A percentile compares a stretch with the other conserved stretches of the same genome.
Conservation (phyloP, 129 eudicot genomes). For the Flaveria linearis region DNA sequence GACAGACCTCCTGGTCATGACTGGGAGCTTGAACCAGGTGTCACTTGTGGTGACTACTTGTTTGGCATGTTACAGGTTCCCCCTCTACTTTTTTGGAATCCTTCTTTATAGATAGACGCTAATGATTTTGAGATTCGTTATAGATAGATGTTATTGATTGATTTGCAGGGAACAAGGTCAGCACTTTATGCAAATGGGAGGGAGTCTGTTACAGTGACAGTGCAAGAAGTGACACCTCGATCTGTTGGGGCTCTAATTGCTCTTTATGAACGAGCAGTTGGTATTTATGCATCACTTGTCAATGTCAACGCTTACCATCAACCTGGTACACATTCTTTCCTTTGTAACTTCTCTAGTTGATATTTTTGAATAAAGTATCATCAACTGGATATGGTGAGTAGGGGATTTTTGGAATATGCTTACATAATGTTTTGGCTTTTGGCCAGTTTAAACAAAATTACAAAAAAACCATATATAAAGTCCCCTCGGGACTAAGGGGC, state of each 20-base stretch:
- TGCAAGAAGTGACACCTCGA: constrained; percentile 90
- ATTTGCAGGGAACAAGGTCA: constrained; percentile 83
- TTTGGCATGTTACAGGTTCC: constrained; percentile 93
- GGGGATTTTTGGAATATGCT: constrained; percentile 13
- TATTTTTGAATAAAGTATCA: not conserved
- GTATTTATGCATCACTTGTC: constrained; percentile 90
- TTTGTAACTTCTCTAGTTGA: constrained; percentile 4
- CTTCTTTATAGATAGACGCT: not conserved
- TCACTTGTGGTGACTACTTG: constrained; percentile 96
- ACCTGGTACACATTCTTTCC: constrained; percentile 61
- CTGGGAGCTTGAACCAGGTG: constrained; percentile 99
- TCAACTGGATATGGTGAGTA: not conserved
- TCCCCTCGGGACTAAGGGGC: no score
- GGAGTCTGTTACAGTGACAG: constrained; percentile 91
- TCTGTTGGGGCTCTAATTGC: constrained; percentile 94
- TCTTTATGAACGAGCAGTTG: constrained; percentile 96
- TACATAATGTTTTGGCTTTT: not conserved
- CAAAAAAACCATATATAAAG: no score
- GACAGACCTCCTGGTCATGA: constrained; percentile 99
- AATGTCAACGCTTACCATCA: constrained; percentile 96
- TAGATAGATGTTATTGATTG: not conserved
- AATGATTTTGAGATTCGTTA: not conserved
- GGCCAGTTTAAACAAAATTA: no score
- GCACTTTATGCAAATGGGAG: constrained; percentile 87
- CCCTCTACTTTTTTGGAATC: not conserved